Evolutionary conservation across 2,329 filamentous ascomycete species (phyloP).

Genomic region (Ophiocordyceps polyrhachis-furcata): DNA sequence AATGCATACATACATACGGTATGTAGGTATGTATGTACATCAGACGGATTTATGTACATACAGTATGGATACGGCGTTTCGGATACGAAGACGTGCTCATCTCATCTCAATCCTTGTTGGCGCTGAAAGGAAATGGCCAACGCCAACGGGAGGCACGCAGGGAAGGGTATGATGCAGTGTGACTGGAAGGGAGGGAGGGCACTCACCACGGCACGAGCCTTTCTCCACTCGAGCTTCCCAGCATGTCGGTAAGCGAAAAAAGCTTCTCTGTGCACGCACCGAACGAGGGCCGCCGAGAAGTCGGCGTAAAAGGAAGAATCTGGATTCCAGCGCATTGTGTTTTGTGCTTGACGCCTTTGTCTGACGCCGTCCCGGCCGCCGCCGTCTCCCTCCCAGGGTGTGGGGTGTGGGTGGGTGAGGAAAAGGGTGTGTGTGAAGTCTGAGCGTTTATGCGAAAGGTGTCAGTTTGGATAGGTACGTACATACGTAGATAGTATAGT

Average conservation of each 20-base stretch:
- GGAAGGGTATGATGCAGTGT: not conserved
- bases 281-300: not conserved
- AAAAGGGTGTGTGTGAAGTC: too few relatives aligned
- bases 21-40: not conserved
- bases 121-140: not conserved
- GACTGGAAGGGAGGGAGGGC: not conserved
- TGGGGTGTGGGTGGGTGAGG: too few relatives aligned
- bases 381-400: not conserved
- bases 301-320: not conserved
- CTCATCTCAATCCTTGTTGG: not conserved
- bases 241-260: not conserved
- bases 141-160: not conserved
- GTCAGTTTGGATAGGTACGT: too few relatives aligned
- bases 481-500: too few relatives aligned
- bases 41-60: not conserved
- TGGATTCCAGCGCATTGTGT: not conserved
- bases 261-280: not conserved
- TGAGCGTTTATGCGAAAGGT: too few relatives aligned
- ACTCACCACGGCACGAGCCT: not conserved
- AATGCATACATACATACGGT: too few relatives aligned
- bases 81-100: not conserved
- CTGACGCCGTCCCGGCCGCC: not conserved
- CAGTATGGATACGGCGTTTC: not conserved
- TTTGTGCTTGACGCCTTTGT: not conserved
- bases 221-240: not conserved